Evolutionary conservation across 2,329 filamentous ascomycete genomes (phyloP).

Genomic region (Aspergillus aculeatus): DNA sequence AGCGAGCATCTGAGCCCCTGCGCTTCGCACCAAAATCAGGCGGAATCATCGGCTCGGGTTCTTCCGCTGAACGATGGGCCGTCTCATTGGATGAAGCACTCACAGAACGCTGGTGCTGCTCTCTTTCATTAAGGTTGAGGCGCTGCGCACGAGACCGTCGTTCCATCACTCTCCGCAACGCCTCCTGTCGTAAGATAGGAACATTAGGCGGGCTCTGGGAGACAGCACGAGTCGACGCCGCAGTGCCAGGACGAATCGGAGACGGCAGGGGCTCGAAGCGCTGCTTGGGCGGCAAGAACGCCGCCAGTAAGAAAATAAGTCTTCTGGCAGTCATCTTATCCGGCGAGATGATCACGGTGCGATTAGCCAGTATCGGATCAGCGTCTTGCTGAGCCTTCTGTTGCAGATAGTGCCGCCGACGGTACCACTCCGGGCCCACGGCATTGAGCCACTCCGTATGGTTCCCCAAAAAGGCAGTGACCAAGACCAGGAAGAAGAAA

Average conservation of each 20-base stretch:
- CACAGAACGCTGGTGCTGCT: slow-evolving; percentile 40
- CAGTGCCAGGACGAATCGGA: slow-evolving; percentile 41
- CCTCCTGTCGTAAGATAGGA: slow-evolving; percentile 52
- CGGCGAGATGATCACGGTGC: slow-evolving; percentile 57
- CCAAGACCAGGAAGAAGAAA: slow-evolving; percentile 58
- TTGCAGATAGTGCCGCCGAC: slow-evolving; percentile 52
- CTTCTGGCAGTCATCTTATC: slow-evolving; percentile 61
- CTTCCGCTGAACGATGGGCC: slow-evolving; percentile 35
- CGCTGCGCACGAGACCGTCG: slow-evolving; percentile 50
- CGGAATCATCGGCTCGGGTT: slow-evolving; percentile 27
- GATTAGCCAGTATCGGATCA: slow-evolving; percentile 50
- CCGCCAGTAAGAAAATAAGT: slow-evolving; percentile 58
- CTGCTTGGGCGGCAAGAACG: slow-evolving; percentile 55
- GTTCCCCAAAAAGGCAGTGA: slow-evolving; percentile 60
- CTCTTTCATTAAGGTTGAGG: slow-evolving; percentile 35
- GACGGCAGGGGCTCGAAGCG: slow-evolving; percentile 40
- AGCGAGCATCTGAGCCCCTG: slow-evolving; percentile 45
- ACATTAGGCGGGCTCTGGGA: slow-evolving; percentile 55
- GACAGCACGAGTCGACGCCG: slow-evolving; percentile 48
- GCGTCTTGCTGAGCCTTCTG: slow-evolving; percentile 50
- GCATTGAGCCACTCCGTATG: slow-evolving; percentile 61
- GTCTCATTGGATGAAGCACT: slow-evolving; percentile 48
- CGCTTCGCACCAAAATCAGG: slow-evolving; percentile 29
- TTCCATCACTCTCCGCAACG: slow-evolving; percentile 55
- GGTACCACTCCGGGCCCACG: slow-evolving; percentile 55